phyloP scores from a whole-genome alignment of 148 eudicot genomes.

The Chenopodium formosanum region DNA sequence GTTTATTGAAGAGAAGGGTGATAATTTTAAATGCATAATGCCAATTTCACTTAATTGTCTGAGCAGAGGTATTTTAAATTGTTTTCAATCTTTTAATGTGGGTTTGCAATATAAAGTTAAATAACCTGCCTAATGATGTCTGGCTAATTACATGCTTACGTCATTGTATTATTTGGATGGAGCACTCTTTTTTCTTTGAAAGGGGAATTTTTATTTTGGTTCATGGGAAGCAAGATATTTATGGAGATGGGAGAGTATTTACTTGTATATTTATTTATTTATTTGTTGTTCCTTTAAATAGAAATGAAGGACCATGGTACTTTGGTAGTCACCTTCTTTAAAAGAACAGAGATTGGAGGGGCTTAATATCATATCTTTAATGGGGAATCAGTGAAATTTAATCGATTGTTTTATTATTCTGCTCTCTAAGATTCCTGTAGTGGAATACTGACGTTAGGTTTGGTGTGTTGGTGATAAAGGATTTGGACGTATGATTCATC shows the following conservation, averaged over 20 bases:
- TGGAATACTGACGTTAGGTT: constrained; percentile 6
- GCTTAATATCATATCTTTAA: neutral
- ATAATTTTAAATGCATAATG: neutral
- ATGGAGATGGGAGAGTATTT: too few relatives aligned
- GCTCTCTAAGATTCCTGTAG: neutral
- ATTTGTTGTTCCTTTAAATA: too few relatives aligned
- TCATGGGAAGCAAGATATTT: neutral
- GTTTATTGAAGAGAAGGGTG: neutral
- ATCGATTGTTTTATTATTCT: neutral
- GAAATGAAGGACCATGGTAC: neutral
- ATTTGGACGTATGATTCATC: constrained; percentile 94
- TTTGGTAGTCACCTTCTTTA: neutral
- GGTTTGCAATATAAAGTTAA: neutral
- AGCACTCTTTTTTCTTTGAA: neutral
- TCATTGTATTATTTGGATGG: neutral
- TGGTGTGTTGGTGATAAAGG: constrained; percentile 44
- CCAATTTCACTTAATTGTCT: neutral
- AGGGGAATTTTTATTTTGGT: neutral
- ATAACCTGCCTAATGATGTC: neutral
- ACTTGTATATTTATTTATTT: too few relatives aligned
- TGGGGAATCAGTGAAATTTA: neutral
- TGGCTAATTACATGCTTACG: neutral
- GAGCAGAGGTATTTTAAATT: neutral
- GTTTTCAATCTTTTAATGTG: neutral
- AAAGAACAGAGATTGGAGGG: neutral